Conservation (phyloP, 345 rosid genomes). For the Noccaea caerulescens region DNA sequence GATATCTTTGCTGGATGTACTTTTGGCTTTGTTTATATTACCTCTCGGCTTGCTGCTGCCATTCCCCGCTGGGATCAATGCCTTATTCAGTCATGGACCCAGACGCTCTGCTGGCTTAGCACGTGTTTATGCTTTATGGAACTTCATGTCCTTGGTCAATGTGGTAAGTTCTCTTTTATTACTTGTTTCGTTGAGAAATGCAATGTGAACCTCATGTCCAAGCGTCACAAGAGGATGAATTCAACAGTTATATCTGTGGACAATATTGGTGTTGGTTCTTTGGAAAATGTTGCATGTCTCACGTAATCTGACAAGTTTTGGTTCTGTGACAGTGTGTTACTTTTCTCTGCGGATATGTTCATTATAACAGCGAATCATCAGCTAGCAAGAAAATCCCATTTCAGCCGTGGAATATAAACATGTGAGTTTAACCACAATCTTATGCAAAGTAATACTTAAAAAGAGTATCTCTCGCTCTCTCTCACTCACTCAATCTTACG, state of each 20-base stretch:
- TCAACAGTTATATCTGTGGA: conserved; percentile 8
- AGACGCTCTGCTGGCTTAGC: conserved; percentile 98
- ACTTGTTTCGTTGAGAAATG: conserved; percentile 17
- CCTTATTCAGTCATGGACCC: conserved; percentile 96
- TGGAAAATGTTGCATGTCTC: conserved; percentile 22
- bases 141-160: conserved; percentile 78
- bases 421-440: conserved; percentile 59
- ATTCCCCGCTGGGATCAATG: conserved; percentile 98
- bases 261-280: conserved; percentile 19
- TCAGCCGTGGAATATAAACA: conserved; percentile 96
- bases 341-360: conserved; percentile 87
- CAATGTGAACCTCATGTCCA: conserved; percentile 5
- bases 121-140: conserved; percentile 96
- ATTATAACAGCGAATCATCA: conserved; percentile 66
- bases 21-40: conserved; percentile 81
- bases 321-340: conserved; percentile 70
- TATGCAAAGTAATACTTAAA: conserved; percentile 8
- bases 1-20: conserved; percentile 77
- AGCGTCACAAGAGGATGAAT: conserved; percentile 10
- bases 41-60: conserved; percentile 96
- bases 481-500: background rate
- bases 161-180: conserved; percentile 64
- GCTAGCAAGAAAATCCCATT: conserved; percentile 68
- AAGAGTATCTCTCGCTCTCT: background rate
- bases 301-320: conserved; percentile 32